Evolutionary conservation across 2,329 filamentous ascomycete species (phyloP).

Genomic region (Exophiala phaeomuriformis): DNA sequence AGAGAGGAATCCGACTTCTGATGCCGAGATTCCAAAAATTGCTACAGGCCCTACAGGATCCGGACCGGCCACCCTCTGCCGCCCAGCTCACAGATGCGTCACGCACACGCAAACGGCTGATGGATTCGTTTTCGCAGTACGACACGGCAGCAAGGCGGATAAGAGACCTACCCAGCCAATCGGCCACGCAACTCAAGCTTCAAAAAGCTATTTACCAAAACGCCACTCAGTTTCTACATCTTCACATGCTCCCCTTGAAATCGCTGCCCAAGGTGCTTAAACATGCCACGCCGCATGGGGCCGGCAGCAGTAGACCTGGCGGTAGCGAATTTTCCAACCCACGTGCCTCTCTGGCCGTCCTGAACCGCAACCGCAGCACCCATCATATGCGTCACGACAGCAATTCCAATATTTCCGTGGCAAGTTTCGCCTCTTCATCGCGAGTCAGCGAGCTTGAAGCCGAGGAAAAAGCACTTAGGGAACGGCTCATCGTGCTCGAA

Average conservation of each 20-base stretch:
- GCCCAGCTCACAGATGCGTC: conserved; percentile 75
- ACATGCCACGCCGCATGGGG: conserved; percentile 51
- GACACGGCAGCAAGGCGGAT: conserved; percentile 73
- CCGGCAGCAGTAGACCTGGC: conserved; percentile 8
- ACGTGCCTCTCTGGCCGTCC: conserved; percentile 48
- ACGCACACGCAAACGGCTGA: conserved; percentile 81
- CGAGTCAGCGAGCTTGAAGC: conserved; percentile 61
- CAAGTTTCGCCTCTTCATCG: conserved; percentile 39
- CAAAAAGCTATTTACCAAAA: conserved; percentile 78
- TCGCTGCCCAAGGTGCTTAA: conserved; percentile 61
- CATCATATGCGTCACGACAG: conserved; percentile 41
- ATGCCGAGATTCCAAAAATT: conserved; percentile 78
- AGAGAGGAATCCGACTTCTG: conserved; percentile 73
- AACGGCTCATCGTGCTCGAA: conserved; percentile 74
- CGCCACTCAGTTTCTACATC: conserved; percentile 73
- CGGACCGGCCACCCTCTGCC: conserved; percentile 56
- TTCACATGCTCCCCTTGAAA: conserved; percentile 85
- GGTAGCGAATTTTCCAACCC: conserved; percentile 18
- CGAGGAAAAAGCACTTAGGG: conserved; percentile 75
- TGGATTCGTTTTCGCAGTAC: conserved; percentile 84
- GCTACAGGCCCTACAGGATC: conserved; percentile 64
- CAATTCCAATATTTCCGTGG: conserved; percentile 46
- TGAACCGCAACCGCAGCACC: conserved; percentile 46
- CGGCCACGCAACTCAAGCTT: conserved; percentile 62
- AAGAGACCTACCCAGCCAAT: conserved; percentile 67